Conservation (phyloP, 1,139 yeast genomes). For the Suhomyces guaymorum region DNA sequence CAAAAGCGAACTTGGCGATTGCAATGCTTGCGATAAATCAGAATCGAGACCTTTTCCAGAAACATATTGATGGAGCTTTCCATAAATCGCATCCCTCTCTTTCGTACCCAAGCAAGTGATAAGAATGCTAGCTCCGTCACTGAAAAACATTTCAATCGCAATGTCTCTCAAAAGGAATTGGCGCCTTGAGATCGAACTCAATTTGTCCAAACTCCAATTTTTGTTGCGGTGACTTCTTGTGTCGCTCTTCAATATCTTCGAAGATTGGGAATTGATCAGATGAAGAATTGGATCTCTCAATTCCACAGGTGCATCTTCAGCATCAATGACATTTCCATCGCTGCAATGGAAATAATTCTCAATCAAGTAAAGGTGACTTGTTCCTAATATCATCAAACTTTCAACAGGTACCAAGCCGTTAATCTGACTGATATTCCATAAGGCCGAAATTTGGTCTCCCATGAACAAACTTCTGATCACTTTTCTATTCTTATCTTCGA, state of each 20-base stretch:
- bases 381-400: conserved; percentile 70
- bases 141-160: conserved; percentile 74
- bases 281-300: conserved; percentile 68
- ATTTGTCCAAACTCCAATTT: conserved; percentile 56
- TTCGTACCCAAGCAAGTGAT: conserved; percentile 54
- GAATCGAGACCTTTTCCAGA: conserved; percentile 50
- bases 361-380: conserved; percentile 61
- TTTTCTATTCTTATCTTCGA: conserved; percentile 72
- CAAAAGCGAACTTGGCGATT: conserved; percentile 24
- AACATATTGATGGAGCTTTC: conserved; percentile 47
- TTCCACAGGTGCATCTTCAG: conserved; percentile 61
- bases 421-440: conserved; percentile 77
- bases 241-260: conserved; percentile 21
- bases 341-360: conserved; percentile 65
- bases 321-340: conserved; percentile 64
- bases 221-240: conserved; percentile 45
- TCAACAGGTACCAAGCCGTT: conserved; percentile 73
- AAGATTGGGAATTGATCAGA: conserved; percentile 47
- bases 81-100: conserved; percentile 58
- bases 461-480: conserved; percentile 65
- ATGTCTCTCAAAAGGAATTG: conserved; percentile 76
- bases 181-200: conserved; percentile 67
- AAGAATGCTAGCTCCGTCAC: conserved; percentile 67
- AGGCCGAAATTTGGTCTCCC: conserved; percentile 67
- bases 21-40: conserved; percentile 54